A percentile compares a stretch with the other conserved stretches of the same genome.
Conservation (phyloP, 441 rosid species). For the Erodium trifolium region DNA sequence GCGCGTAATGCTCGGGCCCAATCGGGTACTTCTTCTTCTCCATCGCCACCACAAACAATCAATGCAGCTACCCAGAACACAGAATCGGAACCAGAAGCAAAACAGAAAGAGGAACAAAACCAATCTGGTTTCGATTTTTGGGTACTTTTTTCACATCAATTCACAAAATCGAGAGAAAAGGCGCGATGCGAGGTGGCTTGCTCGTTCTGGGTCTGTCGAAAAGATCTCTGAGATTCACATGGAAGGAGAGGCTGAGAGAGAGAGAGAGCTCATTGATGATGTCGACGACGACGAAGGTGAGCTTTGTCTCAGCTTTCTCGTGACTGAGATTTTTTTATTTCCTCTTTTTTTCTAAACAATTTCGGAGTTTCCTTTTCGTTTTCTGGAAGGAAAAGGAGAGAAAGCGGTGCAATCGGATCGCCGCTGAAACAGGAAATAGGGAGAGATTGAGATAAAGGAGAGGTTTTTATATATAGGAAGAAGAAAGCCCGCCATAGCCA, state of each 20-base stretch:
- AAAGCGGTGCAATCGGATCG: no score
- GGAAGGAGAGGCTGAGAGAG: neutral
- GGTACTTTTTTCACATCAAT: neutral
- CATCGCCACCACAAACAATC: conserved; percentile 16
- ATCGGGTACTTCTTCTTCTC: conserved; percentile 93
- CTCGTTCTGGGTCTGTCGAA: no score
- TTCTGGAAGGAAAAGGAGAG: neutral
- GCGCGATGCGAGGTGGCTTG: no score
- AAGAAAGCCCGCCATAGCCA: neutral
- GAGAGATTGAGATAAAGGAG: neutral
- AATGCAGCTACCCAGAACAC: neutral
- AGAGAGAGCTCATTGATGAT: no score
- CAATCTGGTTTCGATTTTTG: neutral
- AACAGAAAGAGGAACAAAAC: no score
- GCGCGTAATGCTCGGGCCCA: conserved; percentile 65
- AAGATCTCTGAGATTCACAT: neutral
- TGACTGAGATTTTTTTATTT: neutral
- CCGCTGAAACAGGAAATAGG: neutral
- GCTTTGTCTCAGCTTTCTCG: neutral
- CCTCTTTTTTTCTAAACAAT: no score
- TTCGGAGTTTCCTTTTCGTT: neutral
- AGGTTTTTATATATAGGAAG: neutral
- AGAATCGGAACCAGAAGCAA: neutral
- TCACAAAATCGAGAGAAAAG: no score
- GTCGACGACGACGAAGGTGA: neutral